These are phyloP conservation scores for Clarireedia homoeocarpa DNA, from an alignment of 2,329 filamentous ascomycete species.

Conservation along the genomic window DNA sequence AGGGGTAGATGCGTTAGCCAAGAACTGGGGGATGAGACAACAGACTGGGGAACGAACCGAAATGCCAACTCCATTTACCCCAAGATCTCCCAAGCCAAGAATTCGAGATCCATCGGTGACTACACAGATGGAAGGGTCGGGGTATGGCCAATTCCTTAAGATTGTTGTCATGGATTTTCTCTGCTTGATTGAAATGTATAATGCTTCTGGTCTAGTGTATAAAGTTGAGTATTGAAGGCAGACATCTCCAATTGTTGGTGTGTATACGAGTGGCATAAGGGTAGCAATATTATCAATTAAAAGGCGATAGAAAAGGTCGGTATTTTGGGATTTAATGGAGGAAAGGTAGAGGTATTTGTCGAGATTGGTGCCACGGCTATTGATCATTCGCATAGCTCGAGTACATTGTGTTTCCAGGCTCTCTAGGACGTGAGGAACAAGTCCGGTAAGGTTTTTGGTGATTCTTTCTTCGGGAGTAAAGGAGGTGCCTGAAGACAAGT, in stretches of 20 bases:
- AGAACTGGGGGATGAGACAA: background rate
- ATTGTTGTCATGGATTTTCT: slow-evolving; percentile 83
- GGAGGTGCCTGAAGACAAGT: slow-evolving; percentile 43
- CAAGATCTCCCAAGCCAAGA: slow-evolving; percentile 86
- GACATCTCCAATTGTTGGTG: slow-evolving; percentile 87
- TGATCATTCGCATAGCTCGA: slow-evolving; percentile 67
- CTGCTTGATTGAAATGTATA: slow-evolving; percentile 96
- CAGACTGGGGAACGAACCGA: slow-evolving; percentile 49
- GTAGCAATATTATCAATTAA: slow-evolving; percentile 71
- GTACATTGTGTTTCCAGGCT: slow-evolving; percentile 51
- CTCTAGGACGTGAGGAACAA: slow-evolving; percentile 58
- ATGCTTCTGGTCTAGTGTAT: slow-evolving; percentile 87
- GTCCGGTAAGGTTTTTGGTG: slow-evolving; percentile 56
- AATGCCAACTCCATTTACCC: slow-evolving; percentile 96
- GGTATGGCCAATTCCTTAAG: slow-evolving; percentile 86
- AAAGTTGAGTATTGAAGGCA: slow-evolving; percentile 94
- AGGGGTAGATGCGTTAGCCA: background rate
- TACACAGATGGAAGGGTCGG: slow-evolving; percentile 88
- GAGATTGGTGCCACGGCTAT: slow-evolving; percentile 58
- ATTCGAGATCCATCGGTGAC: slow-evolving; percentile 93
- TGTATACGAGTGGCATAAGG: slow-evolving; percentile 79
- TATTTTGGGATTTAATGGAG: slow-evolving; percentile 65
- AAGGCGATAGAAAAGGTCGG: slow-evolving; percentile 76
- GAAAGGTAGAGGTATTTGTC: slow-evolving; percentile 83
- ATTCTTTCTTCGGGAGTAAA: slow-evolving; percentile 58